Evolutionary conservation across 495 filamentous ascomycete species (phyloP), one percentile per base, ranked within the genome.

Genomic region (Cryomyces minteri): DNA sequence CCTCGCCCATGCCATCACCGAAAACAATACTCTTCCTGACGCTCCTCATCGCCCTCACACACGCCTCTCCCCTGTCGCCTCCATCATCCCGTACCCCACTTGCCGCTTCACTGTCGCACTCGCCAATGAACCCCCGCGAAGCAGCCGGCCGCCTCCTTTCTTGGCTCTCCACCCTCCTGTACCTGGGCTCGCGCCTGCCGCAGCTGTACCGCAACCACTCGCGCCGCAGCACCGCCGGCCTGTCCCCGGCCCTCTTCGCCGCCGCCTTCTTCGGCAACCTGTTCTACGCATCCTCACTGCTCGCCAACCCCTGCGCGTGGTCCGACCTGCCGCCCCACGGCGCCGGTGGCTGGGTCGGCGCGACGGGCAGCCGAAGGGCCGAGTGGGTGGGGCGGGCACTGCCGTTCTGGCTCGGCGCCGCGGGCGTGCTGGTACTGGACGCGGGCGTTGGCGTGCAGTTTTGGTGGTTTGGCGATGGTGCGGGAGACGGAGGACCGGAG

Each of bases 401-500:
- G n/a, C 80, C 80, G 0, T 84, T 84, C 56, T 84, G 77, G 58
- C 64, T 84, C 1, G 80, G 80, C 8, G 78, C 80, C 3, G 77
- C 76, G 18, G 79, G 80, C 6, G 80, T 84, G 28, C 60, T 84
- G 9, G 66, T 62, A 6, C 56, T 82, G 48, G 80, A 84, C 62
- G 77, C 71, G 0, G 70, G 66, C 14, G 71, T 84, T 51, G 78
- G 74, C 0, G 54, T 78, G 42, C 80, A 84, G 50, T 84, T 79
- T 53, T 58, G 74, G 43, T 60, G 68, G 53, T 82, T 72, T 53
- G 74, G 74, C 1, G 64, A 71, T 25, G 53, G 51, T 37, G 46
- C 30, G 32, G 54, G 50, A 14, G 69, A 68, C 0, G 63, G 69
- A 12, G 54, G 50, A 2, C 60, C 58, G 11, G 55, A 52, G 41